These are phyloP conservation scores for Salmacisia buchloeana DNA, from an alignment of 1,284 basidiomycete species.

Conservation along the genomic window DNA sequence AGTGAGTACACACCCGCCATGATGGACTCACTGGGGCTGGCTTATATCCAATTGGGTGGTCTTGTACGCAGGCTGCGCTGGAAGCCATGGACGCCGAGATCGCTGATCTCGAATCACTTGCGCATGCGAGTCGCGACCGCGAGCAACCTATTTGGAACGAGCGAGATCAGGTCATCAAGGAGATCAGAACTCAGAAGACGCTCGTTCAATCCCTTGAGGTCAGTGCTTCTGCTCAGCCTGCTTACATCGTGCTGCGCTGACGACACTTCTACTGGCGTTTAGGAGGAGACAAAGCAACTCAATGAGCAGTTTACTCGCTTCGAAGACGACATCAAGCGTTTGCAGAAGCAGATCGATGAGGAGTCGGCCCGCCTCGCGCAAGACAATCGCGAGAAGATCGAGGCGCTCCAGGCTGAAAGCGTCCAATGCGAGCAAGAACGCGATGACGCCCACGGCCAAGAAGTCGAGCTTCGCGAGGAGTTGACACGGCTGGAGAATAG, in stretches of 20 bases:
- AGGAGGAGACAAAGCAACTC: not conserved
- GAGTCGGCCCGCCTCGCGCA: slow-evolving; percentile 46
- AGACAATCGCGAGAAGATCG: slow-evolving; percentile 52
- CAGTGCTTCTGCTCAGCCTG: not conserved
- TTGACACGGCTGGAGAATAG: slow-evolving; percentile 21
- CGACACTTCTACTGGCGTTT: not conserved
- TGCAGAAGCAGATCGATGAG: slow-evolving; percentile 12
- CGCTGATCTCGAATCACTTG: slow-evolving; percentile 37
- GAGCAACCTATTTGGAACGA: slow-evolving; percentile 26
- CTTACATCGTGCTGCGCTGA: not conserved
- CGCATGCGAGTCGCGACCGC: slow-evolving; percentile 17
- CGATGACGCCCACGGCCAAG: slow-evolving; percentile 2
- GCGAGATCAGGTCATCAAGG: slow-evolving; percentile 17
- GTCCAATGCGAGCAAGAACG: slow-evolving; percentile 5
- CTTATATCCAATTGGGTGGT: not conserved
- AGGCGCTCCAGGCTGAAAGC: not conserved
- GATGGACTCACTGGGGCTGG: not conserved
- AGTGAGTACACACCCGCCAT: not conserved
- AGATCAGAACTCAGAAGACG: slow-evolving; percentile 54
- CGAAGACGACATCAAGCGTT: not conserved
- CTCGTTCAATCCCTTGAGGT: slow-evolving; percentile 36
- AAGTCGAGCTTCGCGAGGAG: slow-evolving; percentile 18
- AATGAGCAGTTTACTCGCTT: slow-evolving; percentile 9
- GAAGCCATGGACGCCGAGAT: slow-evolving; percentile 56
- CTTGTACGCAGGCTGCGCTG: slow-evolving; percentile 20